Evolutionary conservation across 345 rosid genomes (phyloP), one percentile per base, ranked within the genome.

Genomic region (Bruguiera gymnorhiza): DNA sequence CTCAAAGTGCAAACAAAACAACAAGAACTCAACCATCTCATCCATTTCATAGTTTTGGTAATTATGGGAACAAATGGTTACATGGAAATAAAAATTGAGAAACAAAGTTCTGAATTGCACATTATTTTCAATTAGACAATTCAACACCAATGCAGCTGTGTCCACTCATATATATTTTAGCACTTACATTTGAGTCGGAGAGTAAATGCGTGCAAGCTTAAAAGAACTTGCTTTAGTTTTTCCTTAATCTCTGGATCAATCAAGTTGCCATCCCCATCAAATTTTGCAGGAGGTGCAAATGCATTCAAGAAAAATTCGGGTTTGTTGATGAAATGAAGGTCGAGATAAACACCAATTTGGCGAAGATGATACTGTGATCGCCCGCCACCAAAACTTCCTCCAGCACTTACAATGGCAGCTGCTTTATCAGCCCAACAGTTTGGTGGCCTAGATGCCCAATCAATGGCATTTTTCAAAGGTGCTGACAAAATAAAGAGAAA

Each of bases 271-370:
- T 93, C 78, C 0, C 60, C 57, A 21, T 90, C 96, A 53, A 93
- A 93, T 69, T 89, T 90, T 21, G 88, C 78, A 34, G 93, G 98
- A 36, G 88, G 84, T 56, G 87, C 79, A 69, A 83, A 90, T 4
- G 86, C 96, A 26, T 84, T 83, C 75, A 93, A 39, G 77, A 81
- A 86, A 71, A 87, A 89, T 79, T 87, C 92, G 0, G 96, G 97
- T 34, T 90, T 87, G 81, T 93, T 93, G 76, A 89, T 85, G 86
- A 93, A 93, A 73, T 93, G 96, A 72, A 93, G 92, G 60, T 90
- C 94, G 0, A 90, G 80, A 71, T 59, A 84, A n/a, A 87, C 96
- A 53, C 96, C 96, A 10, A 83, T 84, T 62, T 93, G 97, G 13
- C 96, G 92, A 4, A 86, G 91, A 84, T 86, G 97, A 70, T 85